Evolutionary conservation across 257 asterid genomes (phyloP).

Genomic region (Pogostemon cablin): DNA sequence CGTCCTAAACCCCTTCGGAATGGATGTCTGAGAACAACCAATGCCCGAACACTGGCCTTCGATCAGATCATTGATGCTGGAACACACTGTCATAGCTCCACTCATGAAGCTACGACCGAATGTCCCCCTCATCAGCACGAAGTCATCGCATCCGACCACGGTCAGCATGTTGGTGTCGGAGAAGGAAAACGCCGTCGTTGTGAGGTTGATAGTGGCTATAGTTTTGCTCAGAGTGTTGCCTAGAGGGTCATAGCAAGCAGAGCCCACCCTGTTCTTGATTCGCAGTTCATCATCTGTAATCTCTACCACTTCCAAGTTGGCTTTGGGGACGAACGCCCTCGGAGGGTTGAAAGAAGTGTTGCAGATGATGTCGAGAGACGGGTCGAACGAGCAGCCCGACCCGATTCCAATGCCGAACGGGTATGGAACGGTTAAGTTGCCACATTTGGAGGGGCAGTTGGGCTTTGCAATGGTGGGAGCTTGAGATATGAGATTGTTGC

Average conservation of each 20-base stretch:
- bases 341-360: constrained; percentile 38
- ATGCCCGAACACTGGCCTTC: constrained; percentile 56
- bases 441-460: constrained; percentile 50
- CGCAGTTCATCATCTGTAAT: constrained; percentile 21
- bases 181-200: constrained; percentile 32
- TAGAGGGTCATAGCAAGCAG: constrained; percentile 26
- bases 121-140: constrained; percentile 22
- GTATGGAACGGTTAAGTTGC: constrained; percentile 48
- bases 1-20: constrained; percentile 52
- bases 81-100: constrained; percentile 50
- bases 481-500: not conserved
- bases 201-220: not conserved
- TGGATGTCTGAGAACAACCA: constrained; percentile 60
- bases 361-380: constrained; percentile 48
- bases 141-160: constrained; percentile 58
- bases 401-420: constrained; percentile 52
- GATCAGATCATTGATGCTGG: constrained; percentile 32
- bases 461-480: constrained; percentile 34
- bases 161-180: constrained; percentile 46
- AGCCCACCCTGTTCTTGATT: constrained; percentile 31
- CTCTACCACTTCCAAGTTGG: constrained; percentile 25
- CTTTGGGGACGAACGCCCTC: constrained; percentile 11
- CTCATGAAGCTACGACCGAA: constrained; percentile 39
- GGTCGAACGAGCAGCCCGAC: constrained; percentile 38
- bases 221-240: not conserved